phyloP scores from a whole-genome alignment of 352 stramenopile species.

The Pythium brachiatum region DNA sequence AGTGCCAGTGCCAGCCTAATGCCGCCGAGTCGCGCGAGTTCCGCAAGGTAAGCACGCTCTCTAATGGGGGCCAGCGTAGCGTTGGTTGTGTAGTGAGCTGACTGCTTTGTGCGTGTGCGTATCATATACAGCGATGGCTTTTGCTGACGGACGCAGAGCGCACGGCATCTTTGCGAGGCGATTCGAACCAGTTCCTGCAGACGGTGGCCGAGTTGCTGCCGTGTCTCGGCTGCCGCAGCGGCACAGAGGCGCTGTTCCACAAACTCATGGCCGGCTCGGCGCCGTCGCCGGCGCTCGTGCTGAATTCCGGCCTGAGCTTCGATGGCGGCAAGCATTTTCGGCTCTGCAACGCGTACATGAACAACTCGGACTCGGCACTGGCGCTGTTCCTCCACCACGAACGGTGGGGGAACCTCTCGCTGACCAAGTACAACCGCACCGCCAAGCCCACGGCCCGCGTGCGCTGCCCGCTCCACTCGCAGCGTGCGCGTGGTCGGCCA shows the following conservation, averaged over 20 bases:
- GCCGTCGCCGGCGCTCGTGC: constrained; percentile 39
- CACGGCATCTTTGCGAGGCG: constrained; percentile 57
- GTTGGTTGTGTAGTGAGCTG: neutral
- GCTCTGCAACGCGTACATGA: constrained; percentile 64
- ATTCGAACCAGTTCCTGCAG: constrained; percentile 67
- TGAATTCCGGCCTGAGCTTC: constrained; percentile 54
- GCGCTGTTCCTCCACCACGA: constrained; percentile 83
- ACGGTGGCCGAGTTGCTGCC: constrained; percentile 68
- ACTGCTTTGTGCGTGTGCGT: neutral
- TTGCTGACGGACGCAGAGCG: constrained; percentile 78
- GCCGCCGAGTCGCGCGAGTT: constrained; percentile 74
- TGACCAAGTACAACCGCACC: constrained; percentile 43
- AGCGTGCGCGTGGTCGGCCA: constrained; percentile 63
- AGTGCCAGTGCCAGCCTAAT: constrained; percentile 64
- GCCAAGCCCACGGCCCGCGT: constrained; percentile 44
- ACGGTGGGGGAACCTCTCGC: constrained; percentile 48
- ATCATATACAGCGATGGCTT: constrained; percentile 54
- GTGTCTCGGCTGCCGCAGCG: constrained; percentile 77
- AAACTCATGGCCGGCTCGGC: constrained; percentile 47
- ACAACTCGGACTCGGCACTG: constrained; percentile 60
- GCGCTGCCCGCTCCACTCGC: constrained; percentile 75
- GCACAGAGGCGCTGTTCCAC: constrained; percentile 74
- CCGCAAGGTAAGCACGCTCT: constrained; percentile 54
- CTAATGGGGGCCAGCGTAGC: too few relatives aligned
- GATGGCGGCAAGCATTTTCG: constrained; percentile 56